phyloP scores from a whole-genome alignment of 129 eudicot genomes.

The Tagetes erecta region DNA sequence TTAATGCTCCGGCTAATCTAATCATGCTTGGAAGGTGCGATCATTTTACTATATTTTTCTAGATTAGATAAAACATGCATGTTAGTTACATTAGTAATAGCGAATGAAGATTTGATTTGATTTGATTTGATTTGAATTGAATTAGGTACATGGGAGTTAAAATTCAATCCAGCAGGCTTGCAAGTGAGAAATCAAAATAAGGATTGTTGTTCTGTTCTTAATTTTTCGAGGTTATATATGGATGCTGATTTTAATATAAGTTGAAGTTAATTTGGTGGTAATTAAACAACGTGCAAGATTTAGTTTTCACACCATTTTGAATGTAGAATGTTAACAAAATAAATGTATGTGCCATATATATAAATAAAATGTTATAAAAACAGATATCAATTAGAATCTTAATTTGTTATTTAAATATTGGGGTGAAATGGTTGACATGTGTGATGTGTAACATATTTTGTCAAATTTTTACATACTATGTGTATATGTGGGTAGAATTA shows the following conservation, averaged over 20 bases:
- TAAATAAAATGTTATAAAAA: too few relatives aligned
- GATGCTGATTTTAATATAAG: not conserved
- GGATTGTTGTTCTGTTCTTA: conserved; percentile 6
- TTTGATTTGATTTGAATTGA: not conserved
- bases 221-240: not conserved
- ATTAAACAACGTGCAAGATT: not conserved
- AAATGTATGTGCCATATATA: not conserved
- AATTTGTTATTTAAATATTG: too few relatives aligned
- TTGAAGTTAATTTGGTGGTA: too few relatives aligned
- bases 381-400: too few relatives aligned
- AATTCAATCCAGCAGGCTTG: not conserved
- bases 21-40: conserved; percentile 75
- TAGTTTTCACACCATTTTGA: not conserved
- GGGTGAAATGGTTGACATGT: too few relatives aligned
- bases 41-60: too few relatives aligned
- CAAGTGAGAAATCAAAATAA: conserved; percentile 1
- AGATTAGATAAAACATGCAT: too few relatives aligned
- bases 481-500: too few relatives aligned
- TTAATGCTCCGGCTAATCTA: conserved; percentile 65
- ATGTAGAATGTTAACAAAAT: not conserved
- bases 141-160: conserved; percentile 10
- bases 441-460: too few relatives aligned
- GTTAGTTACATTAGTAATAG: too few relatives aligned
- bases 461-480: too few relatives aligned
- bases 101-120: too few relatives aligned